phyloP scores from a whole-genome alignment of 805 yeast species.

The Saccharomycopsis fibuligera region DNA sequence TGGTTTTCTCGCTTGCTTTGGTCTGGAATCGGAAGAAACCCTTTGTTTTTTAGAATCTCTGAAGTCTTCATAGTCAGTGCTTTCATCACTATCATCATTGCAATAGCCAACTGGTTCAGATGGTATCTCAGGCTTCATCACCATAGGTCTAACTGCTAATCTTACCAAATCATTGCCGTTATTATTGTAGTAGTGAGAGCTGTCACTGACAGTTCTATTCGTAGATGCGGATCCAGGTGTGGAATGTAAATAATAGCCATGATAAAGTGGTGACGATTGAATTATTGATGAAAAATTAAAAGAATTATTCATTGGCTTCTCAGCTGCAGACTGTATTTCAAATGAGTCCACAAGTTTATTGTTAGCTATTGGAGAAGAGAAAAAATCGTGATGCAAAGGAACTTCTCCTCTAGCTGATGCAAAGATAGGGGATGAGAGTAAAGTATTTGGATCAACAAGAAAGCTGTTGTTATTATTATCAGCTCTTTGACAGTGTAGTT shows the following conservation, averaged over 20 bases:
- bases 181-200: background rate
- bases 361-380: conserved; percentile 2
- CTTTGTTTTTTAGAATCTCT: background rate
- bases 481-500: background rate
- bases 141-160: conserved; percentile 8
- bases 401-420: background rate
- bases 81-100: background rate
- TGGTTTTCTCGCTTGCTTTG: conserved; percentile 1
- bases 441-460: conserved; percentile 10
- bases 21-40: background rate
- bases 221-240: background rate
- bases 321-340: background rate
- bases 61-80: background rate
- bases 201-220: background rate
- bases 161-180: background rate
- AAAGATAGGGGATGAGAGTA: conserved; percentile 9
- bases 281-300: conserved; percentile 16
- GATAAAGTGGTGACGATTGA: conserved; percentile 16
- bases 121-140: background rate
- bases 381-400: background rate
- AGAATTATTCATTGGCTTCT: conserved; percentile 1
- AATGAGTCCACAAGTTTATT: background rate
- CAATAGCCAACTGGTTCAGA: background rate
- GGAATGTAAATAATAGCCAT: conserved; percentile 14
- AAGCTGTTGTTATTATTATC: conserved; percentile 21